Evolutionary conservation across 2,329 filamentous ascomycete species (phyloP).

Genomic region (Pseudocercospora eumusae): DNA sequence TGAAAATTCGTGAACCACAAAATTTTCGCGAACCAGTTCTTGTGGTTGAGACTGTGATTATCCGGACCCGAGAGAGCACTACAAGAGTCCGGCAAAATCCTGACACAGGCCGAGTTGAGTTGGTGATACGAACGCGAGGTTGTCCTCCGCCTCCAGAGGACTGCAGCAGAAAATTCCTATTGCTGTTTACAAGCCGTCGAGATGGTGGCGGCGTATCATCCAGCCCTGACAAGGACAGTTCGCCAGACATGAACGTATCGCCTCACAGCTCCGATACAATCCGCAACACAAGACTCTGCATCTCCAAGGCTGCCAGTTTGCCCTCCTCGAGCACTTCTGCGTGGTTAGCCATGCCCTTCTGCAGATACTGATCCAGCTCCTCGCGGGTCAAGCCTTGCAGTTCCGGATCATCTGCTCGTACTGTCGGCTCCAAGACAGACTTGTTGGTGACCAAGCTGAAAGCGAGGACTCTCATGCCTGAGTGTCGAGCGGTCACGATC

Average conservation of each 20-base stretch:
- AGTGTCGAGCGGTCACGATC: constrained; percentile 66
- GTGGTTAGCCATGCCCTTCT: constrained; percentile 63
- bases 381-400: constrained; percentile 53
- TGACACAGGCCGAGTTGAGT: no score
- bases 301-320: constrained; percentile 60
- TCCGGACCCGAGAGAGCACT: no score
- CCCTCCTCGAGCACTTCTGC: constrained; percentile 66
- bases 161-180: not conserved
- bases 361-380: constrained; percentile 58
- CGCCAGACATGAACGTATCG: not conserved
- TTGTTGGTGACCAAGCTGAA: constrained; percentile 68
- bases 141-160: no score
- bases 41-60: no score
- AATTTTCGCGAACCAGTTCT: no score
- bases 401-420: constrained; percentile 58
- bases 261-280: constrained; percentile 46
- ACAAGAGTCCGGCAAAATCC: no score
- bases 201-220: no score
- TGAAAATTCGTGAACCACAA: no score
- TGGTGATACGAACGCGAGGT: no score
- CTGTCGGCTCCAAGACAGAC: constrained; percentile 60
- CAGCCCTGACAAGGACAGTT: not conserved
- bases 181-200: no score
- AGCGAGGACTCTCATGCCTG: constrained; percentile 63
- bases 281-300: constrained; percentile 57